Evolutionary conservation across 495 filamentous ascomycete genomes (phyloP).

Genomic region (Peziza echinospora): DNA sequence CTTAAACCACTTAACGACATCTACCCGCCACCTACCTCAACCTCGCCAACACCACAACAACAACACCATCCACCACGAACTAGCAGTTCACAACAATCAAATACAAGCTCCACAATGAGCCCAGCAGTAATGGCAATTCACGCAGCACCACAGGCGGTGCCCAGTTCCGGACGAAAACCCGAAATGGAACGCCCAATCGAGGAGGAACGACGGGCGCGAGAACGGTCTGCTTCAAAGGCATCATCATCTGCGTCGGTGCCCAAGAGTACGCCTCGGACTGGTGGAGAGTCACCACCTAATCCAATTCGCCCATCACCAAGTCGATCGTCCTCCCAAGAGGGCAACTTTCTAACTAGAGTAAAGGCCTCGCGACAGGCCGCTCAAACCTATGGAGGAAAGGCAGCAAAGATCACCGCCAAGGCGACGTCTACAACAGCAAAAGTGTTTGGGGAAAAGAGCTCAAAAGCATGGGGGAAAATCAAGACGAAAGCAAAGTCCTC

Average conservation of each 20-base stretch:
- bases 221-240: too few species aligned
- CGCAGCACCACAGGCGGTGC: neutral
- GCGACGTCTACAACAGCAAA: neutral
- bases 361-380: conserved; percentile 15
- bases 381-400: conserved; percentile 15
- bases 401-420: conserved; percentile 9
- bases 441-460: conserved; percentile 13
- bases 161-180: neutral
- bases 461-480: conserved; percentile 18
- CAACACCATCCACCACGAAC: neutral
- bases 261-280: neutral
- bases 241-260: neutral
- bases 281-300: conserved; percentile 8
- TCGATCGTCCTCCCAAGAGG: conserved; percentile 16
- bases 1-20: neutral
- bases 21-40: neutral
- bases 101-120: neutral
- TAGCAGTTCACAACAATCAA: neutral
- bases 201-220: neutral
- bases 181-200: neutral
- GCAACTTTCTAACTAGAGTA: conserved; percentile 16
- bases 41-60: too few species aligned
- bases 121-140: neutral
- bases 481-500: conserved; percentile 13
- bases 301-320: conserved; percentile 12